Base-by-base conservation (phyloP, 73 alveolate genomes). In the Paramecium bursaria region DNA sequence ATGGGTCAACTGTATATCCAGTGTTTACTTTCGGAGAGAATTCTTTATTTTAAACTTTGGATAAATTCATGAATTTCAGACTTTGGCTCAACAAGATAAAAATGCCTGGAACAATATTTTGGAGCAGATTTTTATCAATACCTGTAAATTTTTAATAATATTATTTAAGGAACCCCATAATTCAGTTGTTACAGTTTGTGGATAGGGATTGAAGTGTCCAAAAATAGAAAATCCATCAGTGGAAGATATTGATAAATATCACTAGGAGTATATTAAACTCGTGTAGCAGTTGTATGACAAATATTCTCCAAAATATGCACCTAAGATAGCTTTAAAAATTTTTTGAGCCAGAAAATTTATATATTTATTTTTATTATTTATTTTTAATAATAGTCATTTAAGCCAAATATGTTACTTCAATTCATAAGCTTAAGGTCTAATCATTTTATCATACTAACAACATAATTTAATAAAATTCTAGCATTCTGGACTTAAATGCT, bases 1-100 rank as follows among this genome's bases (percentile, higher is more conserved):
- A 48, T 55, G 89, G 89, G 1, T 49, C 54, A 3, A 79, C 75
- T 30, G 50, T 79, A 2, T 73, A 79, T 54, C 89, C 89, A 22
- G 89, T 79, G 0, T 79, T 53, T 46, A 79, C 53, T 4, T 79
- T 79, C 31, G 77, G 77, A 25, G 89, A 79, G 54, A 79, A 79
- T 21, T 39, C 51, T 10, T 31, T 79, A 30, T 79, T 79, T 35
- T 35, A 54, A 17, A 79, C 89, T 5, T 73, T 48, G 27, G 74
- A 79, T 39, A 57, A 51, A 4, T 54, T 79, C 19, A 46, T 31
- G 46, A 10, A 54, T 3, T 55, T 79, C 22, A 79, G 89, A 79
- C 47, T 79, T 11, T 35, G 75, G 46, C 74, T 79, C 26, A 79
- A 79, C 14, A 79, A 53, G 48, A 50, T 79, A 39, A 79, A 79